Evolutionary conservation across 306 rosid species (phyloP).

Genomic region (Castanopsis chinensis): DNA sequence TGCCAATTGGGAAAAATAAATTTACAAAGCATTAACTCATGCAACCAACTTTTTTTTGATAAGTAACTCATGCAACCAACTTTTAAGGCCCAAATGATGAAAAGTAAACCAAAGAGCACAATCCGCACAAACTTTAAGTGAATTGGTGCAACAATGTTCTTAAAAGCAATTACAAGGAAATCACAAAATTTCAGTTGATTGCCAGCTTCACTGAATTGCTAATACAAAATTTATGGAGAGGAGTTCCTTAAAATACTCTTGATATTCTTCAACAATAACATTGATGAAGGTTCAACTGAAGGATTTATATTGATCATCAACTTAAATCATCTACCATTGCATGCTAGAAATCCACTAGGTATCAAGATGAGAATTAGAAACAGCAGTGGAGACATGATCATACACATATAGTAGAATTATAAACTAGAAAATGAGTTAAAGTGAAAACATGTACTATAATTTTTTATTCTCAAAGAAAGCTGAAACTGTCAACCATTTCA

Average conservation of each 20-base stretch:
- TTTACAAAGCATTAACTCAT: neutral
- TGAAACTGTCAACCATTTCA: neutral
- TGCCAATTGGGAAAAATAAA: constrained; percentile 32
- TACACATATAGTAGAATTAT: neutral
- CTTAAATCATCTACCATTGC: neutral
- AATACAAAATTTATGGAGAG: neutral
- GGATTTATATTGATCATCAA: neutral
- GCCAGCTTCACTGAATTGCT: neutral
- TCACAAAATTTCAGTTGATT: neutral
- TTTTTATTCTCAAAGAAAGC: neutral
- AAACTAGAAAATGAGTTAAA: neutral
- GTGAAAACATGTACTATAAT: neutral
- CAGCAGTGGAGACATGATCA: neutral
- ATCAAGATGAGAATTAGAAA: neutral
- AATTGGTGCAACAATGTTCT: neutral
- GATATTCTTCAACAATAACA: neutral
- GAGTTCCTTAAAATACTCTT: neutral
- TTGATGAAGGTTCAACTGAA: neutral
- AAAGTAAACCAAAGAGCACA: neutral
- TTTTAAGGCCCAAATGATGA: neutral
- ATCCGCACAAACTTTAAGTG: neutral
- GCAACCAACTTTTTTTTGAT: too few relatives aligned
- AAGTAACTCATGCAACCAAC: too few relatives aligned
- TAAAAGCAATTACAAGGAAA: neutral
- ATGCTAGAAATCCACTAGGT: neutral